Base-by-base conservation (phyloP, 441 rosid genomes). In the Erodium texanum region DNA sequence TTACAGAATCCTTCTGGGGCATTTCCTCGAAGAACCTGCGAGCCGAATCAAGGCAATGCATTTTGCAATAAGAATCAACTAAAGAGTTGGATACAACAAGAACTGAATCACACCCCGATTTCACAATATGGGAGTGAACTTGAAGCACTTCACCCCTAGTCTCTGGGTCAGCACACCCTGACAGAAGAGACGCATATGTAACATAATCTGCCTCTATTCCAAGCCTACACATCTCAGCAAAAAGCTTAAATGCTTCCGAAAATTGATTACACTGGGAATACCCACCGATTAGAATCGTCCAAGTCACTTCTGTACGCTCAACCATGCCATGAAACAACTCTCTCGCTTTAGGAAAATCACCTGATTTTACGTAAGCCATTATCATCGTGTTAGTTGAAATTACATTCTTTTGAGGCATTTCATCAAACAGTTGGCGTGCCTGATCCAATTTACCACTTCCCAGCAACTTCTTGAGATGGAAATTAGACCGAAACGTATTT, bases 201-300 rank as follows among this genome's bases (percentile, higher is more conserved):
- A 90, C 97, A 64, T 76, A 72, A 75, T 90, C 98, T 19, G 89
- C 86, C 66, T 65, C 76, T 0, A 74, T 71, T 10, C 77, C 82
- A 24, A 38, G 70, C 71, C 83, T 74, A 58, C 75, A 75, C 97
- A 90, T 90, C 22, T 76, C 76, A 38, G 72, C 71, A 7, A 87
- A 88, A 72, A 93, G 78, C 76, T 78, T 45, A 52, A 87, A 87
- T 16, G 90, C 92, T 74, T 84, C 87, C n/a, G 58, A 22, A 62
- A 82, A 82, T 24, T 66, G 82, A 73, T 77, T 73, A 61, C 71
- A 70, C 66, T 76, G 78, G 10, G 82, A 71, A 76, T 87, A 88
- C 61, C 87, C 92, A 2, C 90, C 96, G 68, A 90, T 83, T 81
- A 92, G 70, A 69, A 87, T 85, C 22, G 98, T 92, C 96, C 96